A percentile compares a stretch with the other conserved stretches of the same genome.
Evolutionary conservation across 768 basidiomycete species (phyloP).

Genomic region (Kondoa malvinella): DNA sequence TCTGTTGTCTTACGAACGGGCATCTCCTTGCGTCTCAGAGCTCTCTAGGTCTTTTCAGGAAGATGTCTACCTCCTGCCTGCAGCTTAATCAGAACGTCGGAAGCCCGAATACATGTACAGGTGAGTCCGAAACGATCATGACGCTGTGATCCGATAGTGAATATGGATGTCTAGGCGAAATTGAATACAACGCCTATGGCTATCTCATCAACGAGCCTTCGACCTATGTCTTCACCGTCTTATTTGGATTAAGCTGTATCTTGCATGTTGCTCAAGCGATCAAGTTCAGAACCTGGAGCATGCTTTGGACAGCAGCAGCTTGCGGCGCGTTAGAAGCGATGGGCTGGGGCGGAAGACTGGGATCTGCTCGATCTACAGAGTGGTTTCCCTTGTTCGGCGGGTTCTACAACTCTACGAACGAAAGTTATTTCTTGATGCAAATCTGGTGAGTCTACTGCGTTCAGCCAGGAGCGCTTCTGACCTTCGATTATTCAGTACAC

Average conservation of each 20-base stretch:
- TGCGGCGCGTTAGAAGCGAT: constrained; percentile 14
- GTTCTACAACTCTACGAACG: background rate
- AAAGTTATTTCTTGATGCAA: background rate
- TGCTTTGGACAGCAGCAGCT: constrained; percentile 10
- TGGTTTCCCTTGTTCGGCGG: background rate
- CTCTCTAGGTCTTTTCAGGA: too few species aligned
- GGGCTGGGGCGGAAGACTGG: background rate
- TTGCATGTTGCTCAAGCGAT: background rate
- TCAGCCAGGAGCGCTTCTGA: too few species aligned
- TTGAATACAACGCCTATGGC: background rate
- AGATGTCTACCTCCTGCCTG: too few species aligned
- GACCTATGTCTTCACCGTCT: background rate
- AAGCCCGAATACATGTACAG: too few species aligned
- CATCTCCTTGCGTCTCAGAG: too few species aligned
- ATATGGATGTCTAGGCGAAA: background rate
- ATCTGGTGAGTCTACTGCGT: too few species aligned
- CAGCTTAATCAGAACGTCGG: too few species aligned
- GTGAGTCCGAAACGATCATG: too few species aligned
- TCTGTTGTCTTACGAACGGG: too few species aligned
- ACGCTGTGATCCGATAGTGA: too few species aligned
- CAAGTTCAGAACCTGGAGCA: background rate
- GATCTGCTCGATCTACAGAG: background rate
- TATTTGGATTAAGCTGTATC: background rate
- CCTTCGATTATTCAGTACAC: too few species aligned
- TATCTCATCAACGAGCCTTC: background rate